A percentile compares a stretch with the other conserved stretches of the same genome.
phyloP scores from a whole-genome alignment of 78 protist species.

The Anaeramoeba flamelloides region DNA sequence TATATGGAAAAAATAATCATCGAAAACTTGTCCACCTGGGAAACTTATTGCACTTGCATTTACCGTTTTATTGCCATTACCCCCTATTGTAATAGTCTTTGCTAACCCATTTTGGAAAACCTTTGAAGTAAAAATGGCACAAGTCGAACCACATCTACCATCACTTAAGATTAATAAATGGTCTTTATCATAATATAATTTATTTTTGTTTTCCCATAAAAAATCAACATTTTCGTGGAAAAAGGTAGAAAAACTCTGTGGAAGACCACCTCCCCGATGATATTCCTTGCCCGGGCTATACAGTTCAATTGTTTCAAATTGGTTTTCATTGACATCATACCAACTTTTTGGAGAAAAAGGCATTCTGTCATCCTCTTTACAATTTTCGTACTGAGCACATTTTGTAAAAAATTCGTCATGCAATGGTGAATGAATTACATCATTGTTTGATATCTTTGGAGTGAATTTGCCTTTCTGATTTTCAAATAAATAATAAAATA shows the following conservation, averaged over 20 bases:
- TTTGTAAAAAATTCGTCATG: background rate
- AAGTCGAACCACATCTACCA: background rate
- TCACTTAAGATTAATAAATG: background rate
- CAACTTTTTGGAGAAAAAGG: background rate
- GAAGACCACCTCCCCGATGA: background rate
- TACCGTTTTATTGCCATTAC: background rate
- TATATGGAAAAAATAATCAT: no score
- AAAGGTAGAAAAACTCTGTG: background rate
- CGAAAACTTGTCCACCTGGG: slow-evolving; percentile 1
- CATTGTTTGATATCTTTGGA: no score
- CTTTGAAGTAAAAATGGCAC: background rate
- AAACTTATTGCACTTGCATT: background rate
- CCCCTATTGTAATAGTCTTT: background rate
- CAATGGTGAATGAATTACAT: background rate
- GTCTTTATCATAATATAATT: background rate
- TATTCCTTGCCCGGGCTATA: background rate
- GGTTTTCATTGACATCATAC: background rate
- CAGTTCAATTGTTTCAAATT: background rate
- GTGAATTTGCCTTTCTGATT: no score
- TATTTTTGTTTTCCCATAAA: background rate
- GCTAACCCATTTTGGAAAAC: background rate
- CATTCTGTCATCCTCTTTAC: background rate
- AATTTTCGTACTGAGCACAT: background rate
- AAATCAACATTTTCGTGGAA: background rate
- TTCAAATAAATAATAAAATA: no score